A percentile compares a stretch with the other conserved stretches of the same genome.
These are phyloP conservation scores for Kregervanrija fluxuum DNA, from an alignment of 805 yeast genomes.

Conservation along the genomic window DNA sequence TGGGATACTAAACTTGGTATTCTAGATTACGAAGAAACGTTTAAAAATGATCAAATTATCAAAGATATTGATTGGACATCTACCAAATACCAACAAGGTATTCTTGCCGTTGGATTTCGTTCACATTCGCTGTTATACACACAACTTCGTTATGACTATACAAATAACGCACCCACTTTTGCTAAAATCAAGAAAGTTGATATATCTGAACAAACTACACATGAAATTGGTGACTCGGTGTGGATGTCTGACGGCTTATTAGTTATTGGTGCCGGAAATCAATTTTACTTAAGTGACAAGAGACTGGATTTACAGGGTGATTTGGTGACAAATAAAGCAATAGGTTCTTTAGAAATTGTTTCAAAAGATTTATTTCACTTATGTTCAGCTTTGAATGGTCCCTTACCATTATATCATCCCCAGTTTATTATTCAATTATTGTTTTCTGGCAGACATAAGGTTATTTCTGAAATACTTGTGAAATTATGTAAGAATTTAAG, in stretches of 20 bases:
- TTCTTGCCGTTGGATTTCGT: conserved; percentile 74
- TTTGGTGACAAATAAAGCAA: conserved; percentile 41
- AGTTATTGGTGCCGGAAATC: conserved; percentile 86
- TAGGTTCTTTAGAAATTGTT: conserved; percentile 53
- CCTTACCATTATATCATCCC: conserved; percentile 86
- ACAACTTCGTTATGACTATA: conserved; percentile 82
- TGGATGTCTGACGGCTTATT: conserved; percentile 79
- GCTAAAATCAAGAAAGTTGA: conserved; percentile 68
- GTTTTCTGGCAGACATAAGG: conserved; percentile 48
- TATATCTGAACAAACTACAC: conserved; percentile 64
- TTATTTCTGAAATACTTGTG: conserved; percentile 52
- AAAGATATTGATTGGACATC: conserved; percentile 87
- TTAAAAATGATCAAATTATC: conserved; percentile 31
- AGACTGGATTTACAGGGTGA: conserved; percentile 45
- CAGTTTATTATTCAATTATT: conserved; percentile 74
- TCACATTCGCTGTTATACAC: conserved; percentile 61
- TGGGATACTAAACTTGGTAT: conserved; percentile 73
- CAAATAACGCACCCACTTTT: conserved; percentile 72
- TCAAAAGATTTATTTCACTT: conserved; percentile 56
- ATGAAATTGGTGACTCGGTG: conserved; percentile 78
- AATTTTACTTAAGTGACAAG: conserved; percentile 75
- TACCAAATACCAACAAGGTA: conserved; percentile 55
- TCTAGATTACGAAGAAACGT: conserved; percentile 52
- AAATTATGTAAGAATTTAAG: conserved; percentile 48
- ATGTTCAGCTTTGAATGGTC: conserved; percentile 77